A percentile compares a stretch with the other conserved stretches of the same genome.
These are phyloP conservation scores for Botrytis cinerea DNA, from an alignment of 2,329 filamentous ascomycete genomes.

Conservation along the genomic window DNA sequence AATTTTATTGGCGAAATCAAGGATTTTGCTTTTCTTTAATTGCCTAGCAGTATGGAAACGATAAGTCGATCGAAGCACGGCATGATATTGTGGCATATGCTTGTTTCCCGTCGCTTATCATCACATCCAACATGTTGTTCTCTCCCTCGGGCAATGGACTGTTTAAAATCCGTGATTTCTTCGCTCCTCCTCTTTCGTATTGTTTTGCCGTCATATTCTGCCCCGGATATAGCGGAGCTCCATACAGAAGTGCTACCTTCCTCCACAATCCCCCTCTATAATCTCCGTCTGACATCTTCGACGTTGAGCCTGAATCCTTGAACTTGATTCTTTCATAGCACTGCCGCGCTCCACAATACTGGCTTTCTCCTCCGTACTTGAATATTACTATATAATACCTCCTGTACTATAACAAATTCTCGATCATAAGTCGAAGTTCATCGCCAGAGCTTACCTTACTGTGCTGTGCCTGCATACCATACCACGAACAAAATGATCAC, in stretches of 20 bases:
- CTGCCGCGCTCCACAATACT: neutral
- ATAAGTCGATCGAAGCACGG: neutral
- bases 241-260: neutral
- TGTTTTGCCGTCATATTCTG: neutral
- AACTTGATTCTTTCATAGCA: neutral
- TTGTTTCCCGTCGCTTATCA: neutral
- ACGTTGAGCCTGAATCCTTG: neutral
- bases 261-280: neutral
- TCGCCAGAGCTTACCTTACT: no score
- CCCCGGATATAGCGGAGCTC: no score
- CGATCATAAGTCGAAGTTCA: neutral
- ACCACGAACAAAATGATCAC: conserved; percentile 12
- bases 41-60: neutral
- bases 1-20: neutral
- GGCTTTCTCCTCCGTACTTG: neutral
- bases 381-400: neutral
- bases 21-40: neutral
- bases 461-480: no score
- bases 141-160: neutral
- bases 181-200: neutral
- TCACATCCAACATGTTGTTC: neutral
- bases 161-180: neutral
- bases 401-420: neutral
- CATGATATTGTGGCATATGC: neutral
- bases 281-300: no score